Evolutionary conservation across 1,284 basidiomycete species (phyloP).

Genomic region (Mycena sp.): DNA sequence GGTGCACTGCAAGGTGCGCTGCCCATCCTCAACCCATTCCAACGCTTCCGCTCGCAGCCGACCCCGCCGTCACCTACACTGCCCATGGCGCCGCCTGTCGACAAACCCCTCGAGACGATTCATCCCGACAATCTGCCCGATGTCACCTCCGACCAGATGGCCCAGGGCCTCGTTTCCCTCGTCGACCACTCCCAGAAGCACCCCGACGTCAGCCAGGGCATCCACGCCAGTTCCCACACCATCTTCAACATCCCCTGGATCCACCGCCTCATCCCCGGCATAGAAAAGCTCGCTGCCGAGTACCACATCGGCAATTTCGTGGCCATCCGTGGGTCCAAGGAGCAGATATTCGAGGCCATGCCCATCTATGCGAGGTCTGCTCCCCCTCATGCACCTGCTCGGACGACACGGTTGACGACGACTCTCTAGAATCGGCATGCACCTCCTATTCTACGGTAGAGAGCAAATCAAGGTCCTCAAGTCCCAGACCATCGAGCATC

Average conservation of each 20-base stretch:
- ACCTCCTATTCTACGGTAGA: constrained; percentile 77
- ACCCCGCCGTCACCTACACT: background rate
- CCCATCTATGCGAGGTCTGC: constrained; percentile 73
- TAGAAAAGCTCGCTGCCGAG: constrained; percentile 51
- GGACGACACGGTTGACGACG: background rate
- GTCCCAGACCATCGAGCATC: constrained; percentile 60
- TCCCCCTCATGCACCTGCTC: background rate
- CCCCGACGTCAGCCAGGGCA: constrained; percentile 51
- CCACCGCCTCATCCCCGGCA: constrained; percentile 57
- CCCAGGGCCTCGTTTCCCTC: constrained; percentile 49
- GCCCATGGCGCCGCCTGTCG: background rate
- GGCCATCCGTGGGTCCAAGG: constrained; percentile 63
- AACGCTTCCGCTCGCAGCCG: background rate
- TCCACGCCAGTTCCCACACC: constrained; percentile 51
- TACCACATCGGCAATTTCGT: constrained; percentile 78
- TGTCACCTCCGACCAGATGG: constrained; percentile 44
- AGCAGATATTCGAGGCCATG: constrained; percentile 83
- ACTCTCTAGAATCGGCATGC: constrained; percentile 71
- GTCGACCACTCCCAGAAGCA: constrained; percentile 52
- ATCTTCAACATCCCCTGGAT: constrained; percentile 49
- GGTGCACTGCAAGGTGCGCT: background rate
- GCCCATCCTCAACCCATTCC: background rate
- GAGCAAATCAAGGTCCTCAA: constrained; percentile 65
- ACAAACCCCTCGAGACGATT: constrained; percentile 41
- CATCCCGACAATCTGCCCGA: constrained; percentile 39